phyloP scores from a whole-genome alignment of 768 basidiomycete species.

The Termitomyces sp. region DNA sequence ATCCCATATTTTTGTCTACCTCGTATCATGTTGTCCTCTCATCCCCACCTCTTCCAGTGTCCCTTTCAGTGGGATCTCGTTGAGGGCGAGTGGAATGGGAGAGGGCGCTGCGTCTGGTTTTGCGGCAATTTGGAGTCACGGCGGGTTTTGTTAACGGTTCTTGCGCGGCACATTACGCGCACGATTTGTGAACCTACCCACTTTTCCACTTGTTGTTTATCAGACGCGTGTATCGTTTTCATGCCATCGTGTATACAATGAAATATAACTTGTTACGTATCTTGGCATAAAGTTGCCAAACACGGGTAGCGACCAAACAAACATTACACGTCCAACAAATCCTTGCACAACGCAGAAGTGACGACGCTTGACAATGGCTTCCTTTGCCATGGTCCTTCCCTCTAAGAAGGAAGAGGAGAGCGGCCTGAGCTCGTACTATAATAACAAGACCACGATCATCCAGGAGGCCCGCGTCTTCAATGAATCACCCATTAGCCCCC shows the following conservation, averaged over 20 bases:
- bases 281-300: conserved; percentile 15
- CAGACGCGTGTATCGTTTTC: conserved; percentile 11
- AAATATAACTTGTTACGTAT: neutral
- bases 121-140: conserved; percentile 13
- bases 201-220: neutral
- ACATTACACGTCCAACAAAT: conserved; percentile 35
- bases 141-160: neutral
- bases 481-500: conserved; percentile 96
- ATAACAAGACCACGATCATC: conserved; percentile 97
- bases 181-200: conserved; percentile 9
- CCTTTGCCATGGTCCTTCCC: conserved; percentile 65
- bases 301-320: conserved; percentile 27
- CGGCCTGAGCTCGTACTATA: conserved; percentile 87
- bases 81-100: conserved; percentile 60
- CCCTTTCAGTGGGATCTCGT: conserved; percentile 19
- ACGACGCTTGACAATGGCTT: conserved; percentile 32
- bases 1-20: conserved; percentile 5
- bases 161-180: neutral
- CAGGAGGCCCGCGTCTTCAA: conserved; percentile 99
- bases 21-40: conserved; percentile 58
- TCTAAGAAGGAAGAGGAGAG: conserved; percentile 98
- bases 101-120: conserved; percentile 60
- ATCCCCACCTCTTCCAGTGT: conserved; percentile 48
- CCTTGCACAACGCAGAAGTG: conserved; percentile 6
- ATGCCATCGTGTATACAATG: conserved; percentile 10